These are phyloP conservation scores for Cryptococcus jaspeensis DNA, from an alignment of 1,284 basidiomycete genomes.

Conservation along the genomic window DNA sequence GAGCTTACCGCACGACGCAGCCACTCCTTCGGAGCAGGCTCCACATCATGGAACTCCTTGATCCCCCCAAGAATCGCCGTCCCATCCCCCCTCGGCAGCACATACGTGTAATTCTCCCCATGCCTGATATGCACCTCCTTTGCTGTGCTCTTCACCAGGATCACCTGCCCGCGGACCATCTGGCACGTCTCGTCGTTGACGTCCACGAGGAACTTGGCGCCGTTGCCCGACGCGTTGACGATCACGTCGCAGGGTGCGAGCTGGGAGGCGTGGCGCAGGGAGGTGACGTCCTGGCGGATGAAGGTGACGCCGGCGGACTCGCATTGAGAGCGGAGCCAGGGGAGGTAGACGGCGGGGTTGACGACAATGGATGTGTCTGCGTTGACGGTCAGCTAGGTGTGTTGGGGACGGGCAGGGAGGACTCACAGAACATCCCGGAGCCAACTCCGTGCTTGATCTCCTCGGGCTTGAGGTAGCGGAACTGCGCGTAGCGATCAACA, in stretches of 20 bases:
- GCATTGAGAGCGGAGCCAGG: conserved; percentile 6
- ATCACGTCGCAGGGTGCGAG: conserved; percentile 10
- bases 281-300: conserved; percentile 7
- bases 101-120: conserved; percentile 13
- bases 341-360: conserved; percentile 9
- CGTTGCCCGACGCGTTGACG: conserved; percentile 8
- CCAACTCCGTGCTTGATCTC: not conserved
- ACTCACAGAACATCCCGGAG: not conserved
- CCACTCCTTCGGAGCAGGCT: not conserved
- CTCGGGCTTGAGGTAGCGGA: not conserved
- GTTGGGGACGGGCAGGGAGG: not conserved
- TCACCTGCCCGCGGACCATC: conserved; percentile 5
- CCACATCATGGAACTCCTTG: conserved; percentile 9
- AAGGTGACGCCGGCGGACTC: conserved; percentile 5
- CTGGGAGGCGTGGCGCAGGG: not conserved
- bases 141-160: conserved; percentile 7
- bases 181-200: conserved; percentile 4
- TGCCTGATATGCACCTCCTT: conserved; percentile 12
- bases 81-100: conserved; percentile 14
- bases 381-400: not conserved
- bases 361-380: not conserved
- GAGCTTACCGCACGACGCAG: not conserved
- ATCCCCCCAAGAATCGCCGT: conserved; percentile 15
- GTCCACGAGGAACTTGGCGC: conserved; percentile 7
- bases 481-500: not conserved